These are phyloP conservation scores for Salicornia ramosissima DNA, from an alignment of 148 eudicot species.

Conservation along the genomic window DNA sequence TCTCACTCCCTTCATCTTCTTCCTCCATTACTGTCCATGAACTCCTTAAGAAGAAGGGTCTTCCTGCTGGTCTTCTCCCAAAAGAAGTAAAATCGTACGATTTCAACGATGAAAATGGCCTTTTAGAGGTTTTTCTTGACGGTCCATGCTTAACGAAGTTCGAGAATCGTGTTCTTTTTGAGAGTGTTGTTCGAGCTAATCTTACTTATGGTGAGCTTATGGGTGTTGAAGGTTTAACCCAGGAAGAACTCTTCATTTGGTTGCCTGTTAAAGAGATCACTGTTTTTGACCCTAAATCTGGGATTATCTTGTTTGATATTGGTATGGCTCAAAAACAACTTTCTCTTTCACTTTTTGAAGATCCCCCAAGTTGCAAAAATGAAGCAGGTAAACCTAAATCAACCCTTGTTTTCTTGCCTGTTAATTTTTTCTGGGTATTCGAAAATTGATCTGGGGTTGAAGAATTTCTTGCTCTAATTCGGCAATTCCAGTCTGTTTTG, in stretches of 20 bases:
- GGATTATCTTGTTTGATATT: conserved; percentile 70
- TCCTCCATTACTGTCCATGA: conserved; percentile 47
- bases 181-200: conserved; percentile 60
- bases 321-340: conserved; percentile 80
- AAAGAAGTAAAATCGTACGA: conserved; percentile 62
- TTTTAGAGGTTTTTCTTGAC: conserved; percentile 48
- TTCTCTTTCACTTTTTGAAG: conserved; percentile 75
- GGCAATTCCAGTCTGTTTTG: too few relatives aligned
- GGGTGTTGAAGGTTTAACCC: conserved; percentile 64
- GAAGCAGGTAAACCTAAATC: not conserved
- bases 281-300: conserved; percentile 71
- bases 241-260: conserved; percentile 80
- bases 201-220: conserved; percentile 57
- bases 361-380: conserved; percentile 68
- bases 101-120: conserved; percentile 37
- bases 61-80: conserved; percentile 66
- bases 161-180: conserved; percentile 70
- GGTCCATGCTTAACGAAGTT: conserved; percentile 68
- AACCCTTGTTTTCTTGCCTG: too few relatives aligned
- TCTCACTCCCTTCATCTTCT: conserved; percentile 14
- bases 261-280: conserved; percentile 64
- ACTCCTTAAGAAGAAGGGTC: conserved; percentile 52
- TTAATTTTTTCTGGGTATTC: conserved; percentile 1
- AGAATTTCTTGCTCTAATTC: too few relatives aligned
- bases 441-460: not conserved